Evolutionary conservation across 352 stramenopile species (phyloP).

Genomic region (Lagenidium giganteum): DNA sequence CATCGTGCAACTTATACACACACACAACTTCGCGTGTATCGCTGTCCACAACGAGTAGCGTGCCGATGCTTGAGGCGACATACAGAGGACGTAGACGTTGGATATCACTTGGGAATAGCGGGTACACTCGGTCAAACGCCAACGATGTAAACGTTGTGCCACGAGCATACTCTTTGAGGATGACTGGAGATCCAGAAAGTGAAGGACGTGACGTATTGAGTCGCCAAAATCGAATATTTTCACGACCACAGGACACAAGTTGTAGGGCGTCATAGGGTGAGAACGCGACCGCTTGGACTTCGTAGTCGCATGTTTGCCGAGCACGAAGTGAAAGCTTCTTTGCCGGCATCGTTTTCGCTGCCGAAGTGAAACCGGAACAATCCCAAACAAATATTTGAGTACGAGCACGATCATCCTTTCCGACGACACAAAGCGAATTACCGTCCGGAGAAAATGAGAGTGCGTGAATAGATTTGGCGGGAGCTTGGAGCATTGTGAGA

Average conservation of each 20-base stretch:
- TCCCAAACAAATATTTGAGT: slow-evolving; percentile 81
- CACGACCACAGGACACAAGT: slow-evolving; percentile 85
- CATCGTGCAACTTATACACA: slow-evolving; percentile 88
- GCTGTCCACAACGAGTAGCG: slow-evolving; percentile 82
- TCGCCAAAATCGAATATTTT: slow-evolving; percentile 92
- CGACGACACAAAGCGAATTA: slow-evolving; percentile 42
- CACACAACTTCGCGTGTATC: slow-evolving; percentile 74
- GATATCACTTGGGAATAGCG: slow-evolving; percentile 55
- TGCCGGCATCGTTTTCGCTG: background rate
- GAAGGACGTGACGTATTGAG: slow-evolving; percentile 39
- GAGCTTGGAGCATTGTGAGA: slow-evolving; percentile 38
- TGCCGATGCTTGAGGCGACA: slow-evolving; percentile 69
- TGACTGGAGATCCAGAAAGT: slow-evolving; percentile 74
- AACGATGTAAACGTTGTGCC: slow-evolving; percentile 82
- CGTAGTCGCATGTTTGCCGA: slow-evolving; percentile 85
- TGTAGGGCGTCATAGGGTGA: slow-evolving; percentile 78
- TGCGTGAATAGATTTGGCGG: slow-evolving; percentile 34
- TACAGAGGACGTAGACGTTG: slow-evolving; percentile 58
- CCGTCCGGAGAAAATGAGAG: slow-evolving; percentile 40
- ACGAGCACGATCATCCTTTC: slow-evolving; percentile 51
- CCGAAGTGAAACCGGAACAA: slow-evolving; percentile 19
- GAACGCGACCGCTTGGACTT: slow-evolving; percentile 65
- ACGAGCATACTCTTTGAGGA: slow-evolving; percentile 88
- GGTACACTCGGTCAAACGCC: slow-evolving; percentile 68
- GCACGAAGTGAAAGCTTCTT: slow-evolving; percentile 44